A percentile compares a stretch with the other conserved stretches of the same genome.
Evolutionary conservation across 352 stramenopile species (phyloP).

Genomic region (Globisporangium lucens): DNA sequence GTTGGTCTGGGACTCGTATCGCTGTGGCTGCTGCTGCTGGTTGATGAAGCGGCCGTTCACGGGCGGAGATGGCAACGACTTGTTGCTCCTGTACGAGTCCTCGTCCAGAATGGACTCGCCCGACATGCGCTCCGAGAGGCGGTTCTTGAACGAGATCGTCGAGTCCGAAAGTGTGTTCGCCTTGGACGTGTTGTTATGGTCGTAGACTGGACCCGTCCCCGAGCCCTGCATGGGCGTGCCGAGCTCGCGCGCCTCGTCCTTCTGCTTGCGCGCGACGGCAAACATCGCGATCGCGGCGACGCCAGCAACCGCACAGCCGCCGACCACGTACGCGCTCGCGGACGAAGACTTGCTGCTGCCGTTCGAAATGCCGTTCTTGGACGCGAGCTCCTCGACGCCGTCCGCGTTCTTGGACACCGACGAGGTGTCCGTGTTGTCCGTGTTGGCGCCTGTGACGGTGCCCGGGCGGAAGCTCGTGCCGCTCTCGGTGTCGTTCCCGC

Average conservation of each 20-base stretch:
- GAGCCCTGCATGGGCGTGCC: constrained; percentile 27
- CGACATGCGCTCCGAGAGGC: constrained; percentile 16
- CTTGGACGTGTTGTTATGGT: constrained; percentile 22
- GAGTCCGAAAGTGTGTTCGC: constrained; percentile 10
- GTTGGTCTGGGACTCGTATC: neutral
- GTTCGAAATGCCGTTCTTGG: constrained; percentile 18
- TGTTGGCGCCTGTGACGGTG: constrained; percentile 11
- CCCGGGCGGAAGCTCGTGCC: constrained; percentile 5
- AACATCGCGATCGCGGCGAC: constrained; percentile 39
- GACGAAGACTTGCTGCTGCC: constrained; percentile 23
- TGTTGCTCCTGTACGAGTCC: constrained; percentile 4
- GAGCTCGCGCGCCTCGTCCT: constrained; percentile 20
- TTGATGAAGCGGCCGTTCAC: neutral
- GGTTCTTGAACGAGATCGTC: constrained; percentile 14
- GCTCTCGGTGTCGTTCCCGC: constrained; percentile 13
- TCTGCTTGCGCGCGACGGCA: constrained; percentile 28
- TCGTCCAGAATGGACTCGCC: constrained; percentile 15
- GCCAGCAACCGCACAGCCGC: constrained; percentile 25
- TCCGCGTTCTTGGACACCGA: constrained; percentile 1
- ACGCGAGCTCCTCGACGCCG: constrained; percentile 19
- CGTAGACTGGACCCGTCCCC: constrained; percentile 7
- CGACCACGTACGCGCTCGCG: constrained; percentile 18
- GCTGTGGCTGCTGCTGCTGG: constrained; percentile 5
- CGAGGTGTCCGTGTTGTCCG: constrained; percentile 9
- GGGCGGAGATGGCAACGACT: neutral